Conservation (phyloP, 257 asterid species). For the Capsicum baccatum region DNA sequence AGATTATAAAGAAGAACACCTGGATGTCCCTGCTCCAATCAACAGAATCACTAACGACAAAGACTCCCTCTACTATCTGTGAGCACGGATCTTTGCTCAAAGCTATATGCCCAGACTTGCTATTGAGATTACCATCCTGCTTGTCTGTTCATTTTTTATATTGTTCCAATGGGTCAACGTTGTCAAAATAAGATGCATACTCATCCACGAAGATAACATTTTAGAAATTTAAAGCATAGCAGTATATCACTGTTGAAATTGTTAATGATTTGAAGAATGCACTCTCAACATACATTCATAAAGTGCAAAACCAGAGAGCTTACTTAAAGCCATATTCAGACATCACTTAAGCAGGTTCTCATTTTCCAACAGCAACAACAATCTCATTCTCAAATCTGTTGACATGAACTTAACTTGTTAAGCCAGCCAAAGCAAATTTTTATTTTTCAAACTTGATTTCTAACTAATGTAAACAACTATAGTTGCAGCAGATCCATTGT, state of each 20-base stretch:
- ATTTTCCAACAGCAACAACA: constrained; percentile 82
- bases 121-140: constrained; percentile 36
- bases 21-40: constrained; percentile 99
- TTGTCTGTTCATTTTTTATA: constrained; percentile 60
- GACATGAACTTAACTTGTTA: constrained; percentile 21
- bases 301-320: constrained; percentile 32
- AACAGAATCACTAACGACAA: constrained; percentile 88
- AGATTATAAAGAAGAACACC: constrained; percentile 46
- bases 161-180: constrained; percentile 82
- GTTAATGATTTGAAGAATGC: background rate
- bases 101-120: constrained; percentile 39
- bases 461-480: background rate
- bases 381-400: constrained; percentile 76
- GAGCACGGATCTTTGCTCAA: constrained; percentile 54
- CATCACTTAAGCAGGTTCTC: constrained; percentile 86
- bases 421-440: background rate
- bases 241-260: constrained; percentile 26
- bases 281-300: background rate
- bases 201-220: constrained; percentile 79
- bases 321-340: constrained; percentile 92
- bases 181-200: constrained; percentile 76
- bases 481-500: background rate
- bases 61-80: constrained; percentile 78
- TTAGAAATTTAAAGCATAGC: constrained; percentile 46
- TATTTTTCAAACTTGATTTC: constrained; percentile 26